Evolutionary conservation across 768 basidiomycete species (phyloP).

Genomic region (Fibroporia radiculosa): DNA sequence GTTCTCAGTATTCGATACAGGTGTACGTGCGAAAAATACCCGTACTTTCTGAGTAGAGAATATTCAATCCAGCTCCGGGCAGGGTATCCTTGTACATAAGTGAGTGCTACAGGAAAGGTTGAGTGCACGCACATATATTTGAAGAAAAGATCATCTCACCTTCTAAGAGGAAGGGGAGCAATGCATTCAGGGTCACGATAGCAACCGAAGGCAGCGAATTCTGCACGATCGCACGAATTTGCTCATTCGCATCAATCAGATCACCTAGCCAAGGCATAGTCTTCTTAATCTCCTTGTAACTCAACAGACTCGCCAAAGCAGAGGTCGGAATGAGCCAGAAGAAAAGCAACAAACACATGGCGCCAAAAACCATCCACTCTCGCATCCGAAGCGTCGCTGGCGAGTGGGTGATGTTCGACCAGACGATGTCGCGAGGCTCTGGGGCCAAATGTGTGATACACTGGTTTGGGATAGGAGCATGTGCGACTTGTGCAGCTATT

Average conservation of each 20-base stretch:
- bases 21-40: conserved; percentile 4
- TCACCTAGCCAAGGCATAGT: conserved; percentile 78
- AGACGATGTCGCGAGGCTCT: conserved; percentile 92
- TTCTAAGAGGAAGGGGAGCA: conserved; percentile 85
- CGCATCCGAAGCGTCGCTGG: conserved; percentile 51
- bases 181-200: conserved; percentile 83
- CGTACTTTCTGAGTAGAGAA: conserved; percentile 84
- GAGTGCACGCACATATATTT: not conserved
- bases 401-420: conserved; percentile 80
- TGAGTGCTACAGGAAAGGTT: conserved; percentile 39
- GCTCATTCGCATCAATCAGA: conserved; percentile 77
- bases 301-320: conserved; percentile 77
- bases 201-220: conserved; percentile 90
- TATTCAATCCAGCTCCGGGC: conserved; percentile 93
- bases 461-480: conserved; percentile 60
- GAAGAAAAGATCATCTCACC: too few relatives aligned
- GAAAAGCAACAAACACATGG: conserved; percentile 71
- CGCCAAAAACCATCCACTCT: conserved; percentile 59
- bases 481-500: conserved; percentile 81
- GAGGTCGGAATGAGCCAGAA: conserved; percentile 93
- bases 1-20: conserved; percentile 2
- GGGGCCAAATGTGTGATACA: conserved; percentile 73
- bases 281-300: conserved; percentile 91
- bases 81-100: conserved; percentile 84
- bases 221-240: conserved; percentile 82